phyloP scores from a whole-genome alignment of 2,329 filamentous ascomycete genomes.

The Emericellopsis cladophorae region DNA sequence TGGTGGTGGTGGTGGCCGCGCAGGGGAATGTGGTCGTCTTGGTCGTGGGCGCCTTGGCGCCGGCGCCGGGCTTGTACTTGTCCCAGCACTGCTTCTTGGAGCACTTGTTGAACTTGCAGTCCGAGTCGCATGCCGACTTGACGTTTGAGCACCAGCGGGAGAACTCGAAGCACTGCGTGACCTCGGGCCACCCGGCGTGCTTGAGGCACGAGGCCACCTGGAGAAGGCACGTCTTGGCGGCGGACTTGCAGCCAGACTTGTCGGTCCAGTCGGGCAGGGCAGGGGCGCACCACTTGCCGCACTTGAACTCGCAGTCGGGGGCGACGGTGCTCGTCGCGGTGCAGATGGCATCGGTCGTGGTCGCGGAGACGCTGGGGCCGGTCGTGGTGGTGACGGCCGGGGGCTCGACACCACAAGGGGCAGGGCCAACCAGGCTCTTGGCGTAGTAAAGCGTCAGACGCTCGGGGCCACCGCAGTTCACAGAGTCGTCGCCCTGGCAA shows the following conservation, averaged over 20 bases:
- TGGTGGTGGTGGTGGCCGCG: slow-evolving; percentile 10
- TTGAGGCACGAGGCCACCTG: slow-evolving; percentile 38
- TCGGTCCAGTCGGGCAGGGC: slow-evolving; percentile 35
- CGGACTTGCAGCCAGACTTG: slow-evolving; percentile 23
- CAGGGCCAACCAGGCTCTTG: slow-evolving; percentile 31
- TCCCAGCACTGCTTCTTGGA: slow-evolving; percentile 29
- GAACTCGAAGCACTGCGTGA: slow-evolving; percentile 37
- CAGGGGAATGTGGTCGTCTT: slow-evolving; percentile 15
- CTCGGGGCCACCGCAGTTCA: slow-evolving; percentile 29
- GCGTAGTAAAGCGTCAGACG: slow-evolving; percentile 33
- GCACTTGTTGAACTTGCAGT: slow-evolving; percentile 20
- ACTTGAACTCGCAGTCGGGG: slow-evolving; percentile 38
- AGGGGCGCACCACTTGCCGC: slow-evolving; percentile 39
- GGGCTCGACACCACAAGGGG: slow-evolving; percentile 30
- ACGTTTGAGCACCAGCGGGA: slow-evolving; percentile 34
- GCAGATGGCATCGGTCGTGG: slow-evolving; percentile 25
- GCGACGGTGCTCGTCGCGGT: slow-evolving; percentile 30
- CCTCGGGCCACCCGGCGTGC: slow-evolving; percentile 34
- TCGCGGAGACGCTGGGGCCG: neutral
- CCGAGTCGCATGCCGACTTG: slow-evolving; percentile 26
- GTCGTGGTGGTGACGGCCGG: slow-evolving; percentile 6
- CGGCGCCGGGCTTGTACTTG: slow-evolving; percentile 24
- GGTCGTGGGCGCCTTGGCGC: slow-evolving; percentile 13
- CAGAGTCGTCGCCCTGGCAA: slow-evolving; percentile 32
- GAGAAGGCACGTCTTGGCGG: slow-evolving; percentile 29